A percentile compares a stretch with the other conserved stretches of the same genome.
Evolutionary conservation across 371 early-diverging fungal species (phyloP).

Genomic region (Saksenaea oblongispora): DNA sequence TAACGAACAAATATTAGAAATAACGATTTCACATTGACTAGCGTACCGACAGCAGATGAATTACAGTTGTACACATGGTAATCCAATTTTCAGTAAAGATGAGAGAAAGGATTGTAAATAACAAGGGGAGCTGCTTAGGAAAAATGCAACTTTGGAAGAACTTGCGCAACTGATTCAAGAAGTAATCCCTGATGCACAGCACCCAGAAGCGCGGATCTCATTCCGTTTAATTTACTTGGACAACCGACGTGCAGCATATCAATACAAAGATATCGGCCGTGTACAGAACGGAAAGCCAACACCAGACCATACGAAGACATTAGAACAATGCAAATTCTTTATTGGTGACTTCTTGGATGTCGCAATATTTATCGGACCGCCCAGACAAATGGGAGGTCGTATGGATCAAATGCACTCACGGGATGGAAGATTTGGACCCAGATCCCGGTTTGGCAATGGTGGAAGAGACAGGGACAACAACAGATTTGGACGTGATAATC

Average conservation of each 20-base stretch:
- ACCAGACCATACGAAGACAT: constrained; percentile 55
- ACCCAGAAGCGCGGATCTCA: constrained; percentile 53
- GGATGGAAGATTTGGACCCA: neutral
- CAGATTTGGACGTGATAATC: constrained; percentile 2
- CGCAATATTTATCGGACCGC: constrained; percentile 52
- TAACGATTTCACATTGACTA: constrained; percentile 35
- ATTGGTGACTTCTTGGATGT: constrained; percentile 71
- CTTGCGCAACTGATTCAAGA: constrained; percentile 60
- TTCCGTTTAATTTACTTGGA: constrained; percentile 60
- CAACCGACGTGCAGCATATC: constrained; percentile 40
- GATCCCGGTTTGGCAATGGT: neutral
- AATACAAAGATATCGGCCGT: constrained; percentile 52
- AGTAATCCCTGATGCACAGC: constrained; percentile 51
- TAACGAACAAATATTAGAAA: constrained; percentile 19
- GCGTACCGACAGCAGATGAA: constrained; percentile 52
- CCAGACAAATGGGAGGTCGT: constrained; percentile 10
- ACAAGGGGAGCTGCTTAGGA: constrained; percentile 40
- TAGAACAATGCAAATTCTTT: constrained; percentile 57
- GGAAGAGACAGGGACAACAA: constrained; percentile 3
- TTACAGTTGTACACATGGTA: constrained; percentile 67
- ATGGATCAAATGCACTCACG: constrained; percentile 4
- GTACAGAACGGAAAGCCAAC: constrained; percentile 45
- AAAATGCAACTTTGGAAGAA: constrained; percentile 68
- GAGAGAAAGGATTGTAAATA: neutral
- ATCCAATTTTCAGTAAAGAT: neutral